phyloP scores from a whole-genome alignment of 2,329 filamentous ascomycete genomes.

The Beauveria bassiana region DNA sequence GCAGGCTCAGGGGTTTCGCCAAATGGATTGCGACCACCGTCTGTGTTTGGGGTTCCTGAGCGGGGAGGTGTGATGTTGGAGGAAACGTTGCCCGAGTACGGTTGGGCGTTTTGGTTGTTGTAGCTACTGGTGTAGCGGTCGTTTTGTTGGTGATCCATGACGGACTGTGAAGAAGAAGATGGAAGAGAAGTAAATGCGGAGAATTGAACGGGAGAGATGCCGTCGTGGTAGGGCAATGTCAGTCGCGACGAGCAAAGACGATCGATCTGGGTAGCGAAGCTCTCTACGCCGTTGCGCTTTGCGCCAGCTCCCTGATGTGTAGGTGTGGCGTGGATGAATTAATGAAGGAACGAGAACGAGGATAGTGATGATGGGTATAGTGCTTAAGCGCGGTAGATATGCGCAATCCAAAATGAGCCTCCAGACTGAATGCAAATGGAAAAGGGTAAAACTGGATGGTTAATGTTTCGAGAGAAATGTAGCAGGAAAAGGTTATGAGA shows the following conservation, averaged over 20 bases:
- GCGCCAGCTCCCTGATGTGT: neutral
- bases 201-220: neutral
- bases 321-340: neutral
- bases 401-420: neutral
- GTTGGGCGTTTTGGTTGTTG: slow-evolving; percentile 15
- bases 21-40: slow-evolving; percentile 32
- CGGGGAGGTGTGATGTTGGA: slow-evolving; percentile 31
- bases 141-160: slow-evolving; percentile 21
- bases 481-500: neutral
- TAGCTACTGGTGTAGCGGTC: slow-evolving; percentile 19
- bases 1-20: slow-evolving; percentile 30
- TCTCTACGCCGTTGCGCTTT: neutral
- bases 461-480: neutral
- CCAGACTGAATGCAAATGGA: neutral
- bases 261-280: neutral
- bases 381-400: neutral
- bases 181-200: neutral
- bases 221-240: neutral
- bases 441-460: neutral
- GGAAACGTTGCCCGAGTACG: slow-evolving; percentile 30
- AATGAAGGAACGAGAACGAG: neutral
- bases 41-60: slow-evolving; percentile 35
- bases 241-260: neutral
- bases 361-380: too few species aligned
- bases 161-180: neutral